Evolutionary conservation across 768 basidiomycete genomes (phyloP), one percentile per base, ranked within the genome.

Genomic region (Neoboletus subvelutipes): DNA sequence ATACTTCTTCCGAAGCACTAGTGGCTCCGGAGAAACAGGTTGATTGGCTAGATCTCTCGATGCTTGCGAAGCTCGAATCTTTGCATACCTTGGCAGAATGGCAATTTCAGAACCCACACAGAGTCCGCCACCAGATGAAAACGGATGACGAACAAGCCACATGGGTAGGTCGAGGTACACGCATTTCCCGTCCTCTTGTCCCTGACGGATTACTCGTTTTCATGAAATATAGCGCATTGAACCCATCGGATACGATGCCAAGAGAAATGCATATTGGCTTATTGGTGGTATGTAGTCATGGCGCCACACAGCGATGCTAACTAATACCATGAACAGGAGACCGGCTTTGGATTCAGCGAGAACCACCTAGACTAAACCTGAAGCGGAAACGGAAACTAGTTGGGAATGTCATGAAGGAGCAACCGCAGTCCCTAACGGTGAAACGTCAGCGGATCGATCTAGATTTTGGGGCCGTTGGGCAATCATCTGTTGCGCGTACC

Each of bases 331-430:
- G n/a, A 37, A 45, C 55, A 91, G 90, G 83, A 53, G 87, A 92
- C 65, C 86, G 92, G 24, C 77, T 94, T 24, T 94, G 92, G 92
- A 83, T 92, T 43, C 92, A 94, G 67, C 87, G 89, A n/a, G 74
- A 77, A 31, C 80, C 76, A 12, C 86, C 83, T 2, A 83, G 78
- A 65, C 76, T 76, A 46, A 68, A 58, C 15, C 60, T 73, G 37
- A 81, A 83, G 54, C 70, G 75, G 50, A 77, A 76, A 43, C 74
- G 80, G 53, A 75, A 76, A 54, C 65, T 73, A 29, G 62, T 68
- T 49, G 59, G 50, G 33, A 64, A 57, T 28, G 43, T 41, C 7
- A 63, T 58, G 39, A 74, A 71, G 56, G 45, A 61, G 24, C 57
- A 56, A 3, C 31, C 28, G 3, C 66, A 63, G 17, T 52, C 70